Evolutionary conservation across 176 grass and related monocot genomes (phyloP).

Genomic region (Carex scoparia): DNA sequence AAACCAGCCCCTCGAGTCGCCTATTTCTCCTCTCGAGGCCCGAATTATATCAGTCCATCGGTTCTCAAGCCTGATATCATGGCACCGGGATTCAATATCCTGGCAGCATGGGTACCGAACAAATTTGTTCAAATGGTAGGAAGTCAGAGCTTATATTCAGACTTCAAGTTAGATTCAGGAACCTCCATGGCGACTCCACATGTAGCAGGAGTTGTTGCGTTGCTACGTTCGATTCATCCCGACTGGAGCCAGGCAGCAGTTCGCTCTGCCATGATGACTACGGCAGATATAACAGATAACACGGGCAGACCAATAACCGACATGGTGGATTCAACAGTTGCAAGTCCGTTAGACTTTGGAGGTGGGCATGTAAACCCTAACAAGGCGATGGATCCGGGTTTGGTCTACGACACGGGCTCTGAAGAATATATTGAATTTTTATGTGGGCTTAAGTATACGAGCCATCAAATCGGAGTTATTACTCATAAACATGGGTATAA

Average conservation of each 20-base stretch:
- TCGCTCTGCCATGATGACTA: slow-evolving; percentile 83
- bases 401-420: slow-evolving; percentile 43
- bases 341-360: slow-evolving; percentile 60
- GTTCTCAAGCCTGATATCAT: slow-evolving; percentile 83
- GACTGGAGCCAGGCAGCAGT: slow-evolving; percentile 61
- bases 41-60: slow-evolving; percentile 36
- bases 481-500: slow-evolving; percentile 31
- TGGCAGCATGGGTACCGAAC: slow-evolving; percentile 71
- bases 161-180: slow-evolving; percentile 59
- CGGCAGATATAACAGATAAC: slow-evolving; percentile 57
- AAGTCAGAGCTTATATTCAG: slow-evolving; percentile 5
- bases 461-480: slow-evolving; percentile 29
- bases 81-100: slow-evolving; percentile 62
- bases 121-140: slow-evolving; percentile 33
- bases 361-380: slow-evolving; percentile 58
- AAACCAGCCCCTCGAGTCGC: slow-evolving; percentile 60
- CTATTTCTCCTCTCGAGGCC: slow-evolving; percentile 68
- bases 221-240: slow-evolving; percentile 46
- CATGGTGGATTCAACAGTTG: slow-evolving; percentile 14
- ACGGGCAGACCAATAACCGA: slow-evolving; percentile 20
- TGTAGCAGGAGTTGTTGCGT: slow-evolving; percentile 51
- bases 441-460: slow-evolving; percentile 48
- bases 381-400: slow-evolving; percentile 51
- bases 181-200: slow-evolving; percentile 84
- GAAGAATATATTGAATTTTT: slow-evolving; percentile 63